phyloP scores from a whole-genome alignment of 805 yeast genomes.

The Ogataea naganishii region DNA sequence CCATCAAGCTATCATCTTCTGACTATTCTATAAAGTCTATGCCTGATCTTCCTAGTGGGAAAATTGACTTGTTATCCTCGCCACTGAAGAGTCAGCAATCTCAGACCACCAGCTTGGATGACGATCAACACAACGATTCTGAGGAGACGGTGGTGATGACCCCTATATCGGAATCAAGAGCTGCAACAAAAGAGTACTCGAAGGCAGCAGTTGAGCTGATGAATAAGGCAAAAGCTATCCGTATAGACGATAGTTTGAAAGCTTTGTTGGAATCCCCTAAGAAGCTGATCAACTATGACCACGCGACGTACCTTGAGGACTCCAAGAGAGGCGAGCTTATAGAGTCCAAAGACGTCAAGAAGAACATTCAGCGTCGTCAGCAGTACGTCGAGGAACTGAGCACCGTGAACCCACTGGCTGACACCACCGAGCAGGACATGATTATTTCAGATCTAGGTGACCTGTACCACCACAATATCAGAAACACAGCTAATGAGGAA shows the following conservation, averaged over 20 bases:
- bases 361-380: constrained; percentile 7
- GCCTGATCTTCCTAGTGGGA: constrained; percentile 20
- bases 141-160: constrained; percentile 19
- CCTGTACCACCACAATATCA: constrained; percentile 23
- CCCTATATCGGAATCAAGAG: constrained; percentile 9
- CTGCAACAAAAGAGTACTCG: constrained; percentile 4
- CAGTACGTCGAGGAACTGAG: constrained; percentile 12
- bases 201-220: constrained; percentile 19
- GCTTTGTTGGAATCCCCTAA: constrained; percentile 24
- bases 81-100: constrained; percentile 14
- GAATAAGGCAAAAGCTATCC: constrained; percentile 17
- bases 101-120: constrained; percentile 4
- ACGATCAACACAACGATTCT: constrained; percentile 20
- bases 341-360: constrained; percentile 10
- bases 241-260: constrained; percentile 36
- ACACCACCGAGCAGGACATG: constrained; percentile 15
- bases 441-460: constrained; percentile 21
- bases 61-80: constrained; percentile 8
- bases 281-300: constrained; percentile 17
- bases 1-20: constrained; percentile 25
- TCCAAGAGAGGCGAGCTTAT: constrained; percentile 12
- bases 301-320: constrained; percentile 19
- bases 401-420: constrained; percentile 4
- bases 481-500: constrained; percentile 17
- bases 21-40: constrained; percentile 22